Conservation (phyloP, 2,329 filamentous ascomycete genomes). For the Myriosclerotinia duriaeana region DNA sequence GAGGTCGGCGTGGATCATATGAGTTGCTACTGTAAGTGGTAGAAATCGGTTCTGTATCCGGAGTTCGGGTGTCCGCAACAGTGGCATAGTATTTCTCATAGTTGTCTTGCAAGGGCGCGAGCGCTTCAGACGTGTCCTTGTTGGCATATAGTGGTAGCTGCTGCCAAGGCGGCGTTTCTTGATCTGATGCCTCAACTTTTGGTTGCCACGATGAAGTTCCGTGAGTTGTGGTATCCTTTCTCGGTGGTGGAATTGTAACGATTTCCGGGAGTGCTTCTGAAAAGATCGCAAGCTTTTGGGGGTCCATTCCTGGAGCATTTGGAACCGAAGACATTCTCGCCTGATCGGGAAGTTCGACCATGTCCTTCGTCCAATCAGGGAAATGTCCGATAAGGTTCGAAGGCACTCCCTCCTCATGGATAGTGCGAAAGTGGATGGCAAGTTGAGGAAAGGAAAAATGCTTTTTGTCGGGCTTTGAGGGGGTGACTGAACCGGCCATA, state of each 20-base stretch:
- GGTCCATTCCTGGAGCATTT: slow-evolving; percentile 55
- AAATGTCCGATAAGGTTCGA: slow-evolving; percentile 37
- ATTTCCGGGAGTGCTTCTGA: slow-evolving; percentile 51
- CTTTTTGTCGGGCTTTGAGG: slow-evolving; percentile 39
- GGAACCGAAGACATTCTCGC: slow-evolving; percentile 50
- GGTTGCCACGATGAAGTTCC: slow-evolving; percentile 7
- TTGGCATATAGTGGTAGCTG: slow-evolving; percentile 20
- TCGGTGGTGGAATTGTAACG: slow-evolving; percentile 33
- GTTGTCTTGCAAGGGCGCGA: slow-evolving; percentile 38
- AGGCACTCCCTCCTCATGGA: slow-evolving; percentile 38
- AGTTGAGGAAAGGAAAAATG: slow-evolving; percentile 59
- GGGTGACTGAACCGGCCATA: slow-evolving; percentile 32
- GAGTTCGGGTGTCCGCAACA: slow-evolving; percentile 23
- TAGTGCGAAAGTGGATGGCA: slow-evolving; percentile 56
- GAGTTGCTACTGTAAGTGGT: slow-evolving; percentile 30
- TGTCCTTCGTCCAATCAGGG: slow-evolving; percentile 58
- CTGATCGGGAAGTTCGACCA: slow-evolving; percentile 59
- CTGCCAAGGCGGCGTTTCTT: slow-evolving; percentile 12
- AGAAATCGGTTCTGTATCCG: slow-evolving; percentile 25
- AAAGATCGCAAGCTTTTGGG: slow-evolving; percentile 53
- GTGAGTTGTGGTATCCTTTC: background rate
- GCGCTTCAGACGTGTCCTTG: slow-evolving; percentile 25
- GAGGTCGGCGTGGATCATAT: slow-evolving; percentile 36
- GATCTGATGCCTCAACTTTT: slow-evolving; percentile 12
- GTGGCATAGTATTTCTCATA: slow-evolving; percentile 38